Evolutionary conservation across 2,329 filamentous ascomycete genomes (phyloP).

Genomic region (Elsinoe australis): DNA sequence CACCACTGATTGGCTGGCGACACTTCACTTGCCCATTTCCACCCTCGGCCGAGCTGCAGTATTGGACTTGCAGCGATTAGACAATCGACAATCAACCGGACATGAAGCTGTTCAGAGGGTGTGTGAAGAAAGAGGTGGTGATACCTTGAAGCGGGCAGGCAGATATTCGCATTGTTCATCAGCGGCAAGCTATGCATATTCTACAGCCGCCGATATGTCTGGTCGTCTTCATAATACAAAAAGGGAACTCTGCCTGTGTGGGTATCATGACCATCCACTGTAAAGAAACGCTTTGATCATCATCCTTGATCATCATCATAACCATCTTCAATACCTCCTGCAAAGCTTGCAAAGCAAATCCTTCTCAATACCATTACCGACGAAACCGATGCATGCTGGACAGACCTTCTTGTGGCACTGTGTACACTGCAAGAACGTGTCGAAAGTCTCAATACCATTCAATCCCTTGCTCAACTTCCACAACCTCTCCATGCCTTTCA

Average conservation of each 20-base stretch:
- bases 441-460: slow-evolving; percentile 21
- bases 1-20: not conserved
- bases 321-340: not conserved
- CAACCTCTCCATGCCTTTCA: slow-evolving; percentile 3
- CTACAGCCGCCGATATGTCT: not conserved
- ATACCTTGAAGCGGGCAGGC: too few species aligned
- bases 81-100: too few species aligned
- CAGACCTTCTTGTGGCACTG: slow-evolving; percentile 21
- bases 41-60: too few species aligned
- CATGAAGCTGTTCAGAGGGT: too few species aligned
- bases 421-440: slow-evolving; percentile 22
- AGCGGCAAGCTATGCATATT: not conserved
- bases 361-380: not conserved
- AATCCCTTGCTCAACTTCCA: slow-evolving; percentile 9
- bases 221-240: too few species aligned
- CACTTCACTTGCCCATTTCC: not conserved
- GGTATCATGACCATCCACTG: too few species aligned
- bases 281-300: not conserved
- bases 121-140: too few species aligned
- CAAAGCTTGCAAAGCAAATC: slow-evolving; percentile 3
- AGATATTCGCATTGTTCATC: not conserved
- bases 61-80: too few species aligned
- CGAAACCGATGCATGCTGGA: slow-evolving; percentile 17
- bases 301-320: not conserved
- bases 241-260: too few species aligned